These are phyloP conservation scores for Climacium dendroides DNA, from an alignment of 225 moss, liverwort and hornwort species.

Conservation along the genomic window DNA sequence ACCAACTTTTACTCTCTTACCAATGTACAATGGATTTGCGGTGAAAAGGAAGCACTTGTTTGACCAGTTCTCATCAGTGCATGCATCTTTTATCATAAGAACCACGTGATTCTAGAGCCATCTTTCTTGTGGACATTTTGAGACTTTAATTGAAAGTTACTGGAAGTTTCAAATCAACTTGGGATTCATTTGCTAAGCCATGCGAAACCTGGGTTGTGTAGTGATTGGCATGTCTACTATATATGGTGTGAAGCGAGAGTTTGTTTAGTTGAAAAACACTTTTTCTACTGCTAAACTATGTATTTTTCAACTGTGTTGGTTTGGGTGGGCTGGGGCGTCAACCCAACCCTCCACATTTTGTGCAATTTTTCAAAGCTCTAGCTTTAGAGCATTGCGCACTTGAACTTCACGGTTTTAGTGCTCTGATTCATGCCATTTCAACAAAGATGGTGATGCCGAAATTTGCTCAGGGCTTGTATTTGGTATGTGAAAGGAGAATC, in stretches of 20 bases:
- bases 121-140: neutral
- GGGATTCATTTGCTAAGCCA: neutral
- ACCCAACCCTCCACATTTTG: neutral
- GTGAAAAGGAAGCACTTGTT: neutral
- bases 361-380: neutral
- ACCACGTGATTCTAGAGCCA: neutral
- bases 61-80: neutral
- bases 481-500: too few relatives aligned
- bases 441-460: neutral
- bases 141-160: neutral
- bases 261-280: neutral
- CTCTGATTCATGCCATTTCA: neutral
- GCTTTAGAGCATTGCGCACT: neutral
- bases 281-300: neutral
- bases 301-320: neutral
- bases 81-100: neutral
- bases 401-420: neutral
- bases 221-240: neutral
- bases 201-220: neutral
- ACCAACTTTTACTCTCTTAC: neutral
- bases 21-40: neutral
- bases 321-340: slow-evolving; percentile 20
- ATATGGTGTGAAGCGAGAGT: neutral
- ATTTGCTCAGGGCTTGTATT: neutral
- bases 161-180: neutral